A percentile compares a stretch with the other conserved stretches of the same genome.
Conservation (phyloP, 2,329 filamentous ascomycete genomes). For the Ophiognomonia clavigignenti-juglandacearum region DNA sequence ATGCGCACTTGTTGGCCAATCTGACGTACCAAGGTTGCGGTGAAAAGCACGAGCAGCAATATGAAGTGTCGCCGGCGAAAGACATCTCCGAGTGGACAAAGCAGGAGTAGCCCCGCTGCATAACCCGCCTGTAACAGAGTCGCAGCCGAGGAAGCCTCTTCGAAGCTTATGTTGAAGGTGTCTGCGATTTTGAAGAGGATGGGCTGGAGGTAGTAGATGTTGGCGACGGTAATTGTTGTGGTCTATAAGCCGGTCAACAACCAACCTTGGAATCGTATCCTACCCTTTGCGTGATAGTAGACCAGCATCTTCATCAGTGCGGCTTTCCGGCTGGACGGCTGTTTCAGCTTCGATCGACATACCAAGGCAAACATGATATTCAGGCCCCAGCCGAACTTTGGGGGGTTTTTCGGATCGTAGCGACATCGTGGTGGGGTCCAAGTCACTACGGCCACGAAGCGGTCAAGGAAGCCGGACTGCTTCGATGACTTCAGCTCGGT, state of each 20-base stretch:
- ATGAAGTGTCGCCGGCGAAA: slow-evolving; percentile 66
- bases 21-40: slow-evolving; percentile 57
- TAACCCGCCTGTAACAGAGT: slow-evolving; percentile 79
- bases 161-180: slow-evolving; percentile 67
- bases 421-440: slow-evolving; percentile 64
- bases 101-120: slow-evolving; percentile 65
- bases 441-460: slow-evolving; percentile 27
- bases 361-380: slow-evolving; percentile 69
- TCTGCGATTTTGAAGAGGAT: slow-evolving; percentile 70
- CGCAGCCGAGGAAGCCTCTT: slow-evolving; percentile 61
- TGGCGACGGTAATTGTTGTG: slow-evolving; percentile 67
- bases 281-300: too few species aligned
- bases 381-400: slow-evolving; percentile 60
- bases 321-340: neutral
- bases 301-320: neutral
- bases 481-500: neutral
- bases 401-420: slow-evolving; percentile 62
- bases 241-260: slow-evolving; percentile 31
- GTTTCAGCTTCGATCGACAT: slow-evolving; percentile 15
- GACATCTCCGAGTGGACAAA: slow-evolving; percentile 72
- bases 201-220: slow-evolving; percentile 77
- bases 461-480: slow-evolving; percentile 8
- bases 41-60: slow-evolving; percentile 60
- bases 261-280: too few species aligned
- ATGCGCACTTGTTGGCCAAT: neutral